These are phyloP conservation scores for Royoungia palumana DNA, from an alignment of 768 basidiomycete species.

Conservation along the genomic window DNA sequence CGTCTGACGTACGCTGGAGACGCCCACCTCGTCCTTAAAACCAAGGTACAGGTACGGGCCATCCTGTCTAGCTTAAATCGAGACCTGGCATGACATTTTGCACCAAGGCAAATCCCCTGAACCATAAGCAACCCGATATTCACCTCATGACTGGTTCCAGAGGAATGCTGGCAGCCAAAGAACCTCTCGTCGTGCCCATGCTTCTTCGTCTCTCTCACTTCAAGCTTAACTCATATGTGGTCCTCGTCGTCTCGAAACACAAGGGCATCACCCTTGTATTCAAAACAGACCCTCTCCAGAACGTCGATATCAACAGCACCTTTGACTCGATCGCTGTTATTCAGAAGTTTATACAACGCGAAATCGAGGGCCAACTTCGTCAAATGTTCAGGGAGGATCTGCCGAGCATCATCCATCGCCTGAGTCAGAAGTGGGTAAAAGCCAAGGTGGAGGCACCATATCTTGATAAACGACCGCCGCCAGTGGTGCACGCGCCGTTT, in stretches of 20 bases:
- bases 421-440: conserved; percentile 95
- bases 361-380: conserved; percentile 94
- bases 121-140: conserved; percentile 88
- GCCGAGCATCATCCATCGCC: conserved; percentile 92
- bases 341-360: conserved; percentile 94
- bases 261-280: conserved; percentile 99
- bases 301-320: conserved; percentile 95
- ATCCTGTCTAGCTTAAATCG: neutral
- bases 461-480: conserved; percentile 51
- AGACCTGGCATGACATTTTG: conserved; percentile 5
- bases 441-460: conserved; percentile 94
- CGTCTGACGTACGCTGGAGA: conserved; percentile 93
- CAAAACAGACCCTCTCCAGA: conserved; percentile 98
- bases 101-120: conserved; percentile 85
- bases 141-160: conserved; percentile 78
- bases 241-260: conserved; percentile 94
- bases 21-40: conserved; percentile 80
- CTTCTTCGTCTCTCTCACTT: conserved; percentile 95
- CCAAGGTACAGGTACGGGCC: conserved; percentile 81
- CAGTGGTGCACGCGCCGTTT: conserved; percentile 30
- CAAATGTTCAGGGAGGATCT: conserved; percentile 99
- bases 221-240: conserved; percentile 91
- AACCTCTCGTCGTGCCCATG: conserved; percentile 97
- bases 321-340: conserved; percentile 98
- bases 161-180: conserved; percentile 91